A percentile compares a stretch with the other conserved stretches of the same genome.
phyloP scores from a whole-genome alignment of 371 early-diverging fungal genomes.

The Pancytospora philotis region DNA sequence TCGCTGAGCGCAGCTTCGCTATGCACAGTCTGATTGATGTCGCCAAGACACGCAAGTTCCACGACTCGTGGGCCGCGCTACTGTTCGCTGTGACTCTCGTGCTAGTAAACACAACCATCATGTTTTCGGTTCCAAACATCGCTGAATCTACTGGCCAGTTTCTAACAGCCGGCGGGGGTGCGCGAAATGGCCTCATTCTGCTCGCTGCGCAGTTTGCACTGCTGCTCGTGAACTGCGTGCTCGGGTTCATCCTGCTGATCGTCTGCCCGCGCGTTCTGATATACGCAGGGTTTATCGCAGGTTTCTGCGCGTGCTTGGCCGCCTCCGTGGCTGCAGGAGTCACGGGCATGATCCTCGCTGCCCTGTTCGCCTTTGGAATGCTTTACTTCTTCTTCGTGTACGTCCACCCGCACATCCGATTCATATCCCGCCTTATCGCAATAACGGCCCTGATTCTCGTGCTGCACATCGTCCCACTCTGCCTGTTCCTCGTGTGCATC shows the following conservation, averaged over 20 bases:
- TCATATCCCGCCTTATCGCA: not conserved
- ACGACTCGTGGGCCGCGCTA: slow-evolving; percentile 12
- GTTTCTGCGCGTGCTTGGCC: not conserved
- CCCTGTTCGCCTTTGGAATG: no score
- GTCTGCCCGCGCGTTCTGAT: not conserved
- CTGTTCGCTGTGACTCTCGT: not conserved
- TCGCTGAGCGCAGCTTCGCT: no score
- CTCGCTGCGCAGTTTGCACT: not conserved
- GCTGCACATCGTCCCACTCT: not conserved
- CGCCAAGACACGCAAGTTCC: no score
- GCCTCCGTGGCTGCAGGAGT: not conserved
- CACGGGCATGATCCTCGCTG: no score
- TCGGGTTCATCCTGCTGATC: not conserved
- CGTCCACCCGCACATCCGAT: no score
- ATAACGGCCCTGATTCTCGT: not conserved
- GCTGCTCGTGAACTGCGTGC: not conserved
- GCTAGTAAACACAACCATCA: not conserved
- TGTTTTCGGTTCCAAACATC: not conserved
- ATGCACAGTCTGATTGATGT: no score
- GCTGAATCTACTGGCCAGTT: not conserved
- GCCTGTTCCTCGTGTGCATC: not conserved
- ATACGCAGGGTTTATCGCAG: not conserved
- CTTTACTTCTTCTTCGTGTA: not conserved
- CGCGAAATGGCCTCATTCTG: not conserved
- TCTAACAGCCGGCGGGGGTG: not conserved